Evolutionary conservation across 2,329 filamentous ascomycete genomes (phyloP).

Genomic region (Penicillium sp.): DNA sequence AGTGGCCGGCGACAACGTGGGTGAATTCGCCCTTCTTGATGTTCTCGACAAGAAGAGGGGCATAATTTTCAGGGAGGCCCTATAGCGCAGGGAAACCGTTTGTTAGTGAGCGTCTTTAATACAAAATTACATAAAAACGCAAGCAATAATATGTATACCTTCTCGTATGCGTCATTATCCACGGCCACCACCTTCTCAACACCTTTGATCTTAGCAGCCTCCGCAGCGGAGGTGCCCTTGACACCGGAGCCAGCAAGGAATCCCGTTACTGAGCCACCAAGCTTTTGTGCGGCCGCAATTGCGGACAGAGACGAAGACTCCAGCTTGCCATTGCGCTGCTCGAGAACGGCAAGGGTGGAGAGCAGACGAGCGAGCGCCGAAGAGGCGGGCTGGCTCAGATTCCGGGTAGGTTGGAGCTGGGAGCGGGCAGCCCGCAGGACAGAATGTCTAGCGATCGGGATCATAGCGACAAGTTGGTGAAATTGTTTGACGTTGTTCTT

Average conservation of each 20-base stretch:
- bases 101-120: not conserved
- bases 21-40: slow-evolving; percentile 95
- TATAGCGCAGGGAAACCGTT: slow-evolving; percentile 34
- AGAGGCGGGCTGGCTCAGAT: slow-evolving; percentile 47
- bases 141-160: slow-evolving; percentile 53
- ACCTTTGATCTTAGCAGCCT: slow-evolving; percentile 85
- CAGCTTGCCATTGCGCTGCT: slow-evolving; percentile 87
- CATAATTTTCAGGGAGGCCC: slow-evolving; percentile 91
- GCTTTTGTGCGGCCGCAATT: slow-evolving; percentile 78
- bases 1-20: slow-evolving; percentile 86
- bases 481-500: slow-evolving; percentile 11
- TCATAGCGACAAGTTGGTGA: slow-evolving; percentile 25
- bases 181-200: slow-evolving; percentile 88
- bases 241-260: slow-evolving; percentile 82
- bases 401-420: slow-evolving; percentile 44
- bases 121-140: not conserved
- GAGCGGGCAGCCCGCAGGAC: slow-evolving; percentile 46
- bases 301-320: slow-evolving; percentile 79
- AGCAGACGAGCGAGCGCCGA: slow-evolving; percentile 67
- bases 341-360: slow-evolving; percentile 86
- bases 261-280: slow-evolving; percentile 81
- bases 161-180: slow-evolving; percentile 88
- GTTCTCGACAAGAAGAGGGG: slow-evolving; percentile 90
- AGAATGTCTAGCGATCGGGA: slow-evolving; percentile 40
- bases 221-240: slow-evolving; percentile 68